Conservation (phyloP, 176 grass and related monocot genomes). For the Cymbopogon citratus region DNA sequence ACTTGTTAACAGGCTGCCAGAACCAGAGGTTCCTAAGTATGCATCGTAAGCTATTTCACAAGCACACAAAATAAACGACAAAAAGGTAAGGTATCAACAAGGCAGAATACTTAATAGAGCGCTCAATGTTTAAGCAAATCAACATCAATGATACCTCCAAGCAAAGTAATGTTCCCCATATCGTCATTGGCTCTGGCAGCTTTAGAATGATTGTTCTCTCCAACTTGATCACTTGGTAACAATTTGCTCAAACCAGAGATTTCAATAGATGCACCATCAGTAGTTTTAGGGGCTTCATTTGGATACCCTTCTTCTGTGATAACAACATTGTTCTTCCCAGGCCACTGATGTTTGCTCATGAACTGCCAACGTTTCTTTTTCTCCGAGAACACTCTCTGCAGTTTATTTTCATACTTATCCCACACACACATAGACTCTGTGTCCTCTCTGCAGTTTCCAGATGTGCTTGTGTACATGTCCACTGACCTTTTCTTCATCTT, state of each 20-base stretch:
- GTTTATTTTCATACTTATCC: neutral
- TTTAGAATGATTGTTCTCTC: neutral
- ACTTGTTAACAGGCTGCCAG: neutral
- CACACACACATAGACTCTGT: slow-evolving; percentile 18
- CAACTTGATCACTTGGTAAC: neutral
- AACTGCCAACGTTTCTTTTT: neutral
- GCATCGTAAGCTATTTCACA: neutral
- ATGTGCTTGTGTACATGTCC: neutral
- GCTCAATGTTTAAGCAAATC: neutral
- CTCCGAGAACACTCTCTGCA: neutral
- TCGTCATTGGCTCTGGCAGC: neutral
- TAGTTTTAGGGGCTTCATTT: neutral
- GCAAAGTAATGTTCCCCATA: neutral
- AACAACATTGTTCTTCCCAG: neutral
- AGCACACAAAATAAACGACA: neutral
- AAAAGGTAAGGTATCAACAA: neutral
- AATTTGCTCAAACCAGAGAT: neutral
- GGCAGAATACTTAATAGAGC: neutral
- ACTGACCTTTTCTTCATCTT: neutral
- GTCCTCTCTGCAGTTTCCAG: neutral
- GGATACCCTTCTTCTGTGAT: neutral
- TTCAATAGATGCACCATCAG: neutral
- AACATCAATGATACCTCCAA: neutral
- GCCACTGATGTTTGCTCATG: neutral
- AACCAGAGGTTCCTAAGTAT: neutral